These are phyloP conservation scores for Fusarium scirpi DNA, from an alignment of 2,329 filamentous ascomycete species.

Conservation along the genomic window DNA sequence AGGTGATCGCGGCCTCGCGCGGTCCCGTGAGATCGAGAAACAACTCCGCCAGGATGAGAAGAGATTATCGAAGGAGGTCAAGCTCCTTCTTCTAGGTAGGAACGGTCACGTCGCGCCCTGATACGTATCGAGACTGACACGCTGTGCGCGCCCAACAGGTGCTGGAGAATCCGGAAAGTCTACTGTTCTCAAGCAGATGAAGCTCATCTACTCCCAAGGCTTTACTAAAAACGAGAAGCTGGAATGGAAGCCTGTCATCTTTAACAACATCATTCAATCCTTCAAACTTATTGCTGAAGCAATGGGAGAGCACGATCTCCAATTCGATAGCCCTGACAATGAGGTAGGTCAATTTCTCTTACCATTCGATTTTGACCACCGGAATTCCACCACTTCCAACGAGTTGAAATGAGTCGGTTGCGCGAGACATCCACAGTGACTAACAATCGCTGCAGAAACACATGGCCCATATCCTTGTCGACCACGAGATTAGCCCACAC, in stretches of 20 bases:
- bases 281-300: constrained; percentile 91
- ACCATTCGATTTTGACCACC: not conserved
- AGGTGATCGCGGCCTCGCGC: constrained; percentile 62
- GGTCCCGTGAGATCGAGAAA: constrained; percentile 85
- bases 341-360: constrained; percentile 68
- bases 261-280: constrained; percentile 92
- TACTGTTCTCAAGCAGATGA: constrained; percentile 98
- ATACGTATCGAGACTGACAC: constrained; percentile 25
- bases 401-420: constrained; percentile 6
- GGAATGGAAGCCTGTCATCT: constrained; percentile 95
- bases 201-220: constrained; percentile 93
- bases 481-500: constrained; percentile 84
- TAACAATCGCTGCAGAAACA: constrained; percentile 71
- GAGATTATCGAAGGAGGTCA: constrained; percentile 86
- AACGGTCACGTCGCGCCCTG: constrained; percentile 1
- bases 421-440: constrained; percentile 46
- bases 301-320: constrained; percentile 86
- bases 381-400: not conserved
- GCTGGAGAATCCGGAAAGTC: constrained; percentile 93
- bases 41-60: constrained; percentile 89
- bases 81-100: constrained; percentile 89
- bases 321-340: constrained; percentile 82
- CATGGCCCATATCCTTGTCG: constrained; percentile 80
- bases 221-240: constrained; percentile 91
- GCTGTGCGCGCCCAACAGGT: constrained; percentile 64